Evolutionary conservation across 1,284 basidiomycete genomes (phyloP), one percentile per base, ranked within the genome.

Genomic region (Microbotryum lychnidis-dioicae): DNA sequence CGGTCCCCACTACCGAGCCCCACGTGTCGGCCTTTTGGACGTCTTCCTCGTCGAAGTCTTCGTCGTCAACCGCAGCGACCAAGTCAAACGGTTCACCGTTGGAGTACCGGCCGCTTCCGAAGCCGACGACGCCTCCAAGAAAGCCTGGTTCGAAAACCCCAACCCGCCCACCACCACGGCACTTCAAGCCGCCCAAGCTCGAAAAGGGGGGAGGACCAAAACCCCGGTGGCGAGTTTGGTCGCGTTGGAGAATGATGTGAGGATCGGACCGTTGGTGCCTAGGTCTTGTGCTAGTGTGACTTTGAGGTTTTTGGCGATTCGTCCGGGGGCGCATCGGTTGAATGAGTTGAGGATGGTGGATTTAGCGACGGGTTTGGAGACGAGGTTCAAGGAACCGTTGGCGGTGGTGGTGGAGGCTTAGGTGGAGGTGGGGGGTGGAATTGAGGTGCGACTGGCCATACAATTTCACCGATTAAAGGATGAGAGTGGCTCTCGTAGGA

Each of bases 41-140:
- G 65, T 68, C 16, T 68, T 68, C 54, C 55, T 68, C 45, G 60
- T 68, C n/a, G 60, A 68, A 46, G 60, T 68, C 6, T 68, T 68
- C 27, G 51, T 68, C 29, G 33, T 60, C 23, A 68, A 68, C 46
- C 56, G 57, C 3, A 57, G 53, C 25, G 58, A 52, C 33, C n/a
- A 33, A 23, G 62, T 62, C 14, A 57, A 57, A 48, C 55, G 62
- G 1, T 64, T 64, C 31, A 56, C 57, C 3, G 58, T 68, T 1
- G 62, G 65, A 2, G 60, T 64, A 2, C 61, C 61, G 4, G 42
- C 52, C 53, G 12, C n/a, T 9, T 14, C 16, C 6, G 8, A 37
- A 4, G 20, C 50, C 8, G 20, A 37, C 8, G 44, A 33, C 21
- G 45, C 2, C 3, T 1, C 25, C 20, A 37, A 1, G 16, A 45